A percentile compares a stretch with the other conserved stretches of the same genome.
phyloP scores from a whole-genome alignment of 1,284 basidiomycete species.

The Leucoagaricus sp. region DNA sequence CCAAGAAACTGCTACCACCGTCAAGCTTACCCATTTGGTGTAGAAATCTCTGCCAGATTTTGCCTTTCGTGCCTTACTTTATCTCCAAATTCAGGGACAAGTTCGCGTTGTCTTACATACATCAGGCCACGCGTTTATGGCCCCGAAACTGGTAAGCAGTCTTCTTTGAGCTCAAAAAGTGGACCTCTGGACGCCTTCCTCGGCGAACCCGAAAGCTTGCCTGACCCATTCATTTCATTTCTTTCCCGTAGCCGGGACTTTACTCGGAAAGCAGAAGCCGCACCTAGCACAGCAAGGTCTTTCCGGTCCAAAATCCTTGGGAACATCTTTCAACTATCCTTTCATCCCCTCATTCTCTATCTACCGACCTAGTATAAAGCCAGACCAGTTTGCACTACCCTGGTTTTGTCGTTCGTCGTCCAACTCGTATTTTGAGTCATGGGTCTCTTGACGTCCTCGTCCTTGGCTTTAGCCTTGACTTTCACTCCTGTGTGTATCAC shows the following conservation, averaged over 20 bases:
- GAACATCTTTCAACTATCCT: background rate
- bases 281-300: background rate
- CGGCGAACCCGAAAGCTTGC: conserved; percentile 3
- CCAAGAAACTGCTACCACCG: too few relatives aligned
- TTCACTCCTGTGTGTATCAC: conserved; percentile 34
- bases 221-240: conserved; percentile 4
- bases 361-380: conserved; percentile 7
- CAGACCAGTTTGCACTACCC: background rate
- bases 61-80: background rate
- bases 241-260: conserved; percentile 12
- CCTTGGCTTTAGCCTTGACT: conserved; percentile 33
- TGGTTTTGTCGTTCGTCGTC: background rate
- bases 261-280: background rate
- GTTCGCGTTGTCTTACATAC: too few relatives aligned
- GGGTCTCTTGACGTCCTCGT: conserved; percentile 30
- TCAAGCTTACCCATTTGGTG: too few relatives aligned
- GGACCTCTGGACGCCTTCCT: conserved; percentile 15
- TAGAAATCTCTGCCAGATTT: too few relatives aligned
- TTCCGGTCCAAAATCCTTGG: background rate
- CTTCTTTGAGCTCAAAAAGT: conserved; percentile 13
- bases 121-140: background rate
- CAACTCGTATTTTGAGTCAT: conserved; percentile 19
- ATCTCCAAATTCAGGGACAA: background rate
- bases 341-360: background rate
- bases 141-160: conserved; percentile 19